phyloP scores from a whole-genome alignment of 176 grass and related monocot genomes.

The Echinochloa phyllopogon region DNA sequence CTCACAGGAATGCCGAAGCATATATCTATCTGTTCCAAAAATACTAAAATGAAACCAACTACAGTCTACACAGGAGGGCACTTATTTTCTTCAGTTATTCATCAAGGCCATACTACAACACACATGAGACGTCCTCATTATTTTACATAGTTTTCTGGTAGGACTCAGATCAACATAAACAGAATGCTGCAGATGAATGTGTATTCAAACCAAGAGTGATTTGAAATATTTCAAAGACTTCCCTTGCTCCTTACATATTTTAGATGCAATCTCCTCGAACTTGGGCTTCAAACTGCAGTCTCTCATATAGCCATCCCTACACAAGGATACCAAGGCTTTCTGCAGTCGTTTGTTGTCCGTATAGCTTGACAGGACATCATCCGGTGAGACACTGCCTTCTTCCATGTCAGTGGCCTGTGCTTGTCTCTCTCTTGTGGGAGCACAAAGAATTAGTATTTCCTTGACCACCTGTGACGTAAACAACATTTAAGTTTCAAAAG shows the following conservation, averaged over 20 bases:
- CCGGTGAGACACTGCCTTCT: background rate
- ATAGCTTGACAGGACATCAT: background rate
- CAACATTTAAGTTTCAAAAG: background rate
- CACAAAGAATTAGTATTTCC: background rate
- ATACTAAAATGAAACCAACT: too few species aligned
- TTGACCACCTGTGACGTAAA: background rate
- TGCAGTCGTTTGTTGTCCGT: background rate
- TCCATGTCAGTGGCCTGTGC: background rate
- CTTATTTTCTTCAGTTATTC: background rate
- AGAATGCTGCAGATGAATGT: background rate
- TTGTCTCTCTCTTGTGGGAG: background rate
- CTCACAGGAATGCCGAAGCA: too few species aligned
- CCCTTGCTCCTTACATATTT: background rate
- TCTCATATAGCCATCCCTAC: background rate
- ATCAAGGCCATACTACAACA: background rate
- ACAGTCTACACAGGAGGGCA: too few species aligned
- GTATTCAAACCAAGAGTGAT: background rate
- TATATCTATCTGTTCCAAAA: too few species aligned
- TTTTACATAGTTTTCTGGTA: background rate
- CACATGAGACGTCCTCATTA: background rate
- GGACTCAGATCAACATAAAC: background rate
- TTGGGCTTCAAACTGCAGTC: accelerated
- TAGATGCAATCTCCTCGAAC: background rate
- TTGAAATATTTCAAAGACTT: background rate
- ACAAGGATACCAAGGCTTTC: background rate